Base-by-base conservation (phyloP, 495 filamentous ascomycete species). In the Penicillium dipodomyicola region DNA sequence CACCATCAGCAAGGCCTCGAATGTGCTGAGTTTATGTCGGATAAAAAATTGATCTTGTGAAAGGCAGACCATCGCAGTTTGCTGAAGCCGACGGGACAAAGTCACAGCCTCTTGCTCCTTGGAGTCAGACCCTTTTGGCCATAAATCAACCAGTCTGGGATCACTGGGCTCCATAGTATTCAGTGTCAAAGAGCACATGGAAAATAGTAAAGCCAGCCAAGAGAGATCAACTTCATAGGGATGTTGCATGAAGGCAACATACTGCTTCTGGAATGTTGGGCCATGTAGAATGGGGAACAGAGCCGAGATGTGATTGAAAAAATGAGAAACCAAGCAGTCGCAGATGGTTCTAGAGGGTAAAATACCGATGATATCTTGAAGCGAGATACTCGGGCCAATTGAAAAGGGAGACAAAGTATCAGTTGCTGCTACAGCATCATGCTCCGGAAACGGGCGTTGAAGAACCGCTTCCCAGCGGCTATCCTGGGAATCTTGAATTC, bases 231-330 rank as follows among this genome's bases (percentile, higher is more conserved):
- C 39, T 10, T 54, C 46, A 23, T 15, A 37, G n/a, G 53, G 53
- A 7, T 15, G 25, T 45, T 49, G 30, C 47, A 46, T 48, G 40
- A 65, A 65, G 1, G 49, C 27, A 7, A 35, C 42, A 44, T 65
- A 65, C 23, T 65, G 56, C 22, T 50, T 54, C 48, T 61, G 57
- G 33, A 67, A 67, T 1, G 57, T 67, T 47, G 64, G 64, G 5
- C 64, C 61, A 55, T 67, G 64, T 6, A 67, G 64, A 19, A 67
- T 63, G n/a, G 30, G 64, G 22, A 67, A 67, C 11, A 63, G 41
- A 23, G 54, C 14, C 0, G 55, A 58, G 4, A 67, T 45, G 7
- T 51, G 4, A 43, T 45, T 51, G 25, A 67, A 67, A 19, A 35
- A 67, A 4, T 58, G 57, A 2, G 60, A 53, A 15, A 63, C 46